Base-by-base conservation (phyloP, 208 protist species). In the Trypanosoma cruzi region DNA sequence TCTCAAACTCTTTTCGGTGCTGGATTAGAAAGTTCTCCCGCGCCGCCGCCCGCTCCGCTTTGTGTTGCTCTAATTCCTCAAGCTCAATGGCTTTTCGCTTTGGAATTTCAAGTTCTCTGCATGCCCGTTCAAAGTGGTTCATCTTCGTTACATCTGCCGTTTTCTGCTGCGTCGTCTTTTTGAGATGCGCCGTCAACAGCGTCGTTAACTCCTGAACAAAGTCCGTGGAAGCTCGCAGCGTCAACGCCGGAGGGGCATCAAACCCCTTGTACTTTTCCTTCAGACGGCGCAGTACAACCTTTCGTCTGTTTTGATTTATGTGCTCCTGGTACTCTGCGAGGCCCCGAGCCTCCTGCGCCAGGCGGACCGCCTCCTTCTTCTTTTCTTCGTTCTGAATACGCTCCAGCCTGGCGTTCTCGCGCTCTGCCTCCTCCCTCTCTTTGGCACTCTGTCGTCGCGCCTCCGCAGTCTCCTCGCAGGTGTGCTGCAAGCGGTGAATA, bases 1-100 rank as follows among this genome's bases (percentile, higher is more conserved):
- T 81, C 4, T 96, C 88, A 73, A 85, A 94, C 74, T 96, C 86
- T 52, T 82, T 77, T 46, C 85, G 83, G 72, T 96, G 90, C 75
- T 94, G 80, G 8, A 72, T 75, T 14, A 94, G 81, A 62, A 81
- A 88, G 50, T 94, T 94, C 29, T 80, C 80, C 4, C 83, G 80
- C 8, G 80, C 82, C 20, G 75, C 80, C 4, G 73, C 77, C 26
- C 81, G 71, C 68, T 93, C 84, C 4, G 77, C 86, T 5, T 77
- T 75, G 71, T 80, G 76, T 58, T 74, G 56, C 61, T 89, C 86
- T 7, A 74, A 79, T 55, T 92, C 82, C 32, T 54, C 64, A 10
- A 62, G 70, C 46, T 92, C 79, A 61, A 82, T 54, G 48, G 69
- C 79, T 57, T 81, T 83, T 59, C 85, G 83, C 54, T 82, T 84